These are phyloP conservation scores for Vanderwaltozyma tropicalis DNA, from an alignment of 805 yeast genomes.

Conservation along the genomic window DNA sequence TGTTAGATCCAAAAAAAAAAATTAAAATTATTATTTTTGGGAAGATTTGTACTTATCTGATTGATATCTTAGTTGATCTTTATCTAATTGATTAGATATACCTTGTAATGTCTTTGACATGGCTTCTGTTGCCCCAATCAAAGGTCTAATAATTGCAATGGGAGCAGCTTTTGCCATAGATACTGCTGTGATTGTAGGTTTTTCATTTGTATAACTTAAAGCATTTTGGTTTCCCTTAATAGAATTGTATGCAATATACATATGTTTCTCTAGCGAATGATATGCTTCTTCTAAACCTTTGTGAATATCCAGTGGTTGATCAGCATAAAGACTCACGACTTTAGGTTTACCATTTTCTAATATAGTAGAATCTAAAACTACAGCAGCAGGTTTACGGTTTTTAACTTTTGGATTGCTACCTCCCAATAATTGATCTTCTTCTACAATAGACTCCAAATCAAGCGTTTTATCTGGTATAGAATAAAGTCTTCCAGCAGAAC, in stretches of 20 bases:
- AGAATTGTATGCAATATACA: conserved; percentile 54
- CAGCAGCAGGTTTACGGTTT: conserved; percentile 20
- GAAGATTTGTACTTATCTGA: conserved; percentile 52
- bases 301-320: conserved; percentile 64
- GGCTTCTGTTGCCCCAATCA: conserved; percentile 90
- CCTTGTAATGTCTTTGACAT: conserved; percentile 76
- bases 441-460: conserved; percentile 20
- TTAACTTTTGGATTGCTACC: conserved; percentile 26
- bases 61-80: conserved; percentile 44
- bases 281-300: conserved; percentile 74
- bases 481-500: conserved; percentile 37
- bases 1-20: background rate
- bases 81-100: conserved; percentile 68
- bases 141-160: conserved; percentile 66
- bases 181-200: conserved; percentile 54
- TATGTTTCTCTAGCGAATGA: conserved; percentile 56
- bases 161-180: conserved; percentile 73
- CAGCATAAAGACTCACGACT: conserved; percentile 63
- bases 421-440: conserved; percentile 30
- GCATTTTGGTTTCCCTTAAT: conserved; percentile 29
- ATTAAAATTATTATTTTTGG: background rate
- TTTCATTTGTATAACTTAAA: conserved; percentile 27
- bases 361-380: conserved; percentile 18
- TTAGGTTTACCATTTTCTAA: conserved; percentile 21
- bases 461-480: conserved; percentile 8